Conservation (phyloP, 2,329 filamentous ascomycete species). For the Penicillium crustosum region DNA sequence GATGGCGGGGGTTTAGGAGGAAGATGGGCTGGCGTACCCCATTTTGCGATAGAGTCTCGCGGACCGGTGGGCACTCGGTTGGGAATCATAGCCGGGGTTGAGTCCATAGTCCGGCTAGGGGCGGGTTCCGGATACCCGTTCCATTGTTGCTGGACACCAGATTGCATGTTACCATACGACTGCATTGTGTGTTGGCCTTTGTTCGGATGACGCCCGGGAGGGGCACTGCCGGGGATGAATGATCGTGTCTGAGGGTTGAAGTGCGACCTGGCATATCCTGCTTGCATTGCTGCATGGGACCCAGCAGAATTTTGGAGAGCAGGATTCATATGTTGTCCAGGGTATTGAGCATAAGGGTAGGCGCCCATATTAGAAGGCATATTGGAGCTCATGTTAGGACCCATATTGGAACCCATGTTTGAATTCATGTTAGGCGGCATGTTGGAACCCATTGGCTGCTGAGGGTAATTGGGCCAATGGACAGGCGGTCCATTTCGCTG, state of each 20-base stretch:
- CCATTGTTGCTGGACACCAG: slow-evolving; percentile 31
- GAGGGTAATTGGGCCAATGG: slow-evolving; percentile 40
- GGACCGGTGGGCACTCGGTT: slow-evolving; percentile 24
- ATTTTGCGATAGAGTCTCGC: slow-evolving; percentile 49
- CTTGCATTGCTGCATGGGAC: slow-evolving; percentile 80
- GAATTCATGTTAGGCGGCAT: slow-evolving; percentile 37
- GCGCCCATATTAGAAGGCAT: slow-evolving; percentile 51
- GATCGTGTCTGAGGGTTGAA: slow-evolving; percentile 95
- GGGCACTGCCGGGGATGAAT: slow-evolving; percentile 68
- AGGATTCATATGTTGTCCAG: slow-evolving; percentile 55
- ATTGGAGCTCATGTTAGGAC: slow-evolving; percentile 37
- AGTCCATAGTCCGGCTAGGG: slow-evolving; percentile 25
- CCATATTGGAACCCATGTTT: slow-evolving; percentile 32
- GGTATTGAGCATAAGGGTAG: slow-evolving; percentile 79
- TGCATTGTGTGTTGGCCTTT: slow-evolving; percentile 33
- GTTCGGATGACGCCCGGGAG: slow-evolving; percentile 34
- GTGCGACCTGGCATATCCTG: slow-evolving; percentile 77
- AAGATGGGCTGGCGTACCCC: slow-evolving; percentile 52
- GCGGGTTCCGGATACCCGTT: slow-evolving; percentile 26
- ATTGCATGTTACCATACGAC: slow-evolving; percentile 27
- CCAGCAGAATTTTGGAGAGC: slow-evolving; percentile 70
- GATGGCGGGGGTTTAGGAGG: slow-evolving; percentile 53
- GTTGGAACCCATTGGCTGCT: slow-evolving; percentile 26
- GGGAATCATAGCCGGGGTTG: slow-evolving; percentile 16
- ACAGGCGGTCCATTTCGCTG: slow-evolving; percentile 41